Base-by-base conservation (phyloP, 441 rosid genomes). In the Populus hybrid region DNA sequence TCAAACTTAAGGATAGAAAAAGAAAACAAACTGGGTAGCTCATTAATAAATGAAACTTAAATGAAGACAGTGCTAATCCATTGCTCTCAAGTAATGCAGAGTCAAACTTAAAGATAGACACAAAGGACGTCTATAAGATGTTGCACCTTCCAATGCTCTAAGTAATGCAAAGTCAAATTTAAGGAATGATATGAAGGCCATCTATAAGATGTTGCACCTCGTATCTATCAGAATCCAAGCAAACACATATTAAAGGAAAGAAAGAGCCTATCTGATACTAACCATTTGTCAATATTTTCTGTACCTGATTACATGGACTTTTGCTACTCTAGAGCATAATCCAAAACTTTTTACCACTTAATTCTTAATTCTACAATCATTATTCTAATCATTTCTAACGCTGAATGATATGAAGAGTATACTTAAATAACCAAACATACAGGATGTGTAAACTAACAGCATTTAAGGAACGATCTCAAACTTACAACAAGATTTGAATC, bases 401-500 rank as follows among this genome's bases (percentile, higher is more conserved):
- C 66, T 61, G 24, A 24, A 36, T 18, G 34, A 71, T 40, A 20
- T 36, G 57, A 66, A 30, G 65, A 64, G 63, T 23, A 70, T 18
- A 23, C 40, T 34, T 71, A 8, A 64, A 57, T 23, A 66, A 64
- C 42, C 50, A 76, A 73, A 76, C 36, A 80, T 67, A 67, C 18
- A 73, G 50, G 76, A 59, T 34, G 67, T 12, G 34, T 70, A 6
- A 50, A 65, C 46, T 36, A 26, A 57, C 10, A 71, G 28, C 20
- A 67, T 42, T 34, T 35, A 4, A 10, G 73, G 54, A 77, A 73
- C 28, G 11, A 40, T 40, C 12, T 70, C 67, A 70, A 74, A 86
- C 95, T 89, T 90, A 96, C 99, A 54, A 26, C 82, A 38, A 96
- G 93, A 84, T 91, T 88, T 74, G 91, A 88, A 84, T 96, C 99